Percentiles rank a stretch among this genome's conserved stretches.
phyloP scores from a whole-genome alignment of 2,329 filamentous ascomycete species.

The Penicillium corylophilum region DNA sequence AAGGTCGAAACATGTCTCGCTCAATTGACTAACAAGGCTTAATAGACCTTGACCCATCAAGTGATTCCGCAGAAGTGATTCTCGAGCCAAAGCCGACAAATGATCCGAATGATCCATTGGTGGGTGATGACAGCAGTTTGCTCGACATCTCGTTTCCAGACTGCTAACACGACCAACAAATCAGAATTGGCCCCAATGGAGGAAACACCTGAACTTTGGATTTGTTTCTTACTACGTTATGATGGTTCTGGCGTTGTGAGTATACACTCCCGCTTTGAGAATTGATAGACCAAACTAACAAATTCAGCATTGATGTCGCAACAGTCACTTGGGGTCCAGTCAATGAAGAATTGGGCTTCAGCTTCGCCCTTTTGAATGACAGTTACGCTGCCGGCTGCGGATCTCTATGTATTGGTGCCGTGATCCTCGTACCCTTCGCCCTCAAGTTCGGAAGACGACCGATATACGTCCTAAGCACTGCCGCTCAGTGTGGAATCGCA shows the following conservation, averaged over 20 bases:
- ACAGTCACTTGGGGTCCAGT: constrained; percentile 46
- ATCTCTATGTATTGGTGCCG: constrained; percentile 41
- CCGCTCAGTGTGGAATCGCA: constrained; percentile 37
- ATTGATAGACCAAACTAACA: neutral
- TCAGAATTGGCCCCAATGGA: constrained; percentile 26
- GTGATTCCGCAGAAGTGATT: constrained; percentile 11
- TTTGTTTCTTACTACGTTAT: constrained; percentile 29
- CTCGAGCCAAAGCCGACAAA: constrained; percentile 26
- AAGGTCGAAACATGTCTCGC: too few relatives aligned
- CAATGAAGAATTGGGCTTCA: constrained; percentile 46
- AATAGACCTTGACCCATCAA: constrained; percentile 5
- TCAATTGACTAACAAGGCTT: neutral
- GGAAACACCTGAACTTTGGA: constrained; percentile 28
- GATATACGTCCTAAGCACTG: constrained; percentile 46
- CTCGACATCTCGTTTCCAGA: neutral
- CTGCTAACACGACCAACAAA: neutral
- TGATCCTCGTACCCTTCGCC: constrained; percentile 48
- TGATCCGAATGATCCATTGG: constrained; percentile 31
- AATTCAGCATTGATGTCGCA: constrained; percentile 35
- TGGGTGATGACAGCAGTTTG: neutral
- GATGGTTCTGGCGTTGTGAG: constrained; percentile 29
- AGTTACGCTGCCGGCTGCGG: constrained; percentile 48
- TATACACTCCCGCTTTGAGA: neutral
- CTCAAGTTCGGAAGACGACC: constrained; percentile 49
- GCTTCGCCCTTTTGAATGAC: constrained; percentile 44